These are phyloP conservation scores for Sarocladium strictum DNA, from an alignment of 2,329 filamentous ascomycete genomes.

Conservation along the genomic window DNA sequence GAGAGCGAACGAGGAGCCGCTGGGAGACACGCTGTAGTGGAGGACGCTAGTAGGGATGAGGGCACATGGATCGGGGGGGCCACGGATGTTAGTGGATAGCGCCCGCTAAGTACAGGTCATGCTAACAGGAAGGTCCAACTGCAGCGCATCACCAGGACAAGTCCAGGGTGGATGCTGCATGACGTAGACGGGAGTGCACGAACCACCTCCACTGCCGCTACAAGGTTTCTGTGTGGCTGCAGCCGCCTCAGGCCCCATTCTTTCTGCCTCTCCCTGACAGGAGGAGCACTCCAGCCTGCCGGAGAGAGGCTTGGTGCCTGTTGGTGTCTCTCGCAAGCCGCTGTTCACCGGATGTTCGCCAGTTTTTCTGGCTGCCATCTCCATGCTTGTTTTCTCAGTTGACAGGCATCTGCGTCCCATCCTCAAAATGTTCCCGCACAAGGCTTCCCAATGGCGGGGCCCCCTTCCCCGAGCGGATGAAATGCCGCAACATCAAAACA, in stretches of 20 bases:
- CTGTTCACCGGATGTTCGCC: too few relatives aligned
- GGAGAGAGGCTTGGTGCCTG: background rate
- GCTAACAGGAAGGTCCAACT: background rate
- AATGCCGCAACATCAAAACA: constrained; percentile 2
- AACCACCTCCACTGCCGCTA: background rate
- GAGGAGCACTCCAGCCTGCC: background rate
- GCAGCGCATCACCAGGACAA: too few relatives aligned
- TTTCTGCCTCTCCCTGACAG: constrained; percentile 3
- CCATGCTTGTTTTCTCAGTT: too few relatives aligned
- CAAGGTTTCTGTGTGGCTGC: background rate
- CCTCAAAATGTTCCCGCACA: background rate
- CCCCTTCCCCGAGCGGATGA: background rate
- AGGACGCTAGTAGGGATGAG: background rate
- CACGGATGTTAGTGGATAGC: background rate
- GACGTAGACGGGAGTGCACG: constrained; percentile 2
- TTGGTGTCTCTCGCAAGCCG: too few relatives aligned
- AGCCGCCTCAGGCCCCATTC: background rate
- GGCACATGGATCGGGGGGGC: background rate
- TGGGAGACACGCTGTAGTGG: constrained; percentile 1
- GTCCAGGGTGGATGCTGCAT: background rate
- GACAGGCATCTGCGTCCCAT: background rate
- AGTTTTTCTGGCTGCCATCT: too few relatives aligned
- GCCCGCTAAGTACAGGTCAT: background rate
- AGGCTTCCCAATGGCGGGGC: constrained; percentile 1
- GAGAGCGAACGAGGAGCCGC: background rate